Base-by-base conservation (phyloP, 2,329 filamentous ascomycete species). In the Ascochyta rabiei region DNA sequence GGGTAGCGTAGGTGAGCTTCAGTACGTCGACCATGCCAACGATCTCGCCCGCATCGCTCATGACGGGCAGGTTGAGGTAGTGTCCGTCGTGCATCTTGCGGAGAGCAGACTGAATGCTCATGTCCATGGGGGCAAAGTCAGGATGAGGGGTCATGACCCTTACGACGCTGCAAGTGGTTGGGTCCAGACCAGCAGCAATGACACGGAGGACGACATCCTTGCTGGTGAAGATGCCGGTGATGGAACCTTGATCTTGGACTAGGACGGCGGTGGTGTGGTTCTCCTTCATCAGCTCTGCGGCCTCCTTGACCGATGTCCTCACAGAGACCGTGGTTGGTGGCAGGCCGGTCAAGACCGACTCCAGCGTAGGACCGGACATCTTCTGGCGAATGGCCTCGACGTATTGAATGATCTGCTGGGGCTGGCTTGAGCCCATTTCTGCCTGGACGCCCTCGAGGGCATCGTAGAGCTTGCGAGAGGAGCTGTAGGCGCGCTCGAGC, bases 81-180 rank as follows among this genome's bases (percentile, higher is more conserved):
- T 99, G 95, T 13, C 95, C 95, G 80, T 99, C 93, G 75, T 99
- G 95, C 95, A 99, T 99, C 83, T 99, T 99, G 68, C 95, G 89
- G 49, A 99, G 86, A 69, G 95, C 95, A 65, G 93, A 91, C 79
- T 99, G 95, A 72, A 99, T 98, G 76, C 88, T 98, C 95, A 99
- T 98, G 76, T 98, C 93, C 80, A 96, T 91, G 26, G 95, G 93
- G 52, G 95, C 95, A 84, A 99, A 99, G 76, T 99, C 95, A 6
- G 95, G 95, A 74, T 99, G 95, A 62, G 95, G 95, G 30, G 95
- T 99, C 95, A 99, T 99, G 64, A 99, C 95, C 67, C 95, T 89
- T 62, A 99, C 93, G 58, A 99, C 95, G 74, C 93, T 98, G 84
- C 95, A 99, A 70, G 89, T 98, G 56, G 87, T 84, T 40, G 95